Percentiles rank a stretch among this genome's conserved stretches.
Evolutionary conservation across 305 asterid genomes (phyloP).

Genomic region (Solanum chacoense): DNA sequence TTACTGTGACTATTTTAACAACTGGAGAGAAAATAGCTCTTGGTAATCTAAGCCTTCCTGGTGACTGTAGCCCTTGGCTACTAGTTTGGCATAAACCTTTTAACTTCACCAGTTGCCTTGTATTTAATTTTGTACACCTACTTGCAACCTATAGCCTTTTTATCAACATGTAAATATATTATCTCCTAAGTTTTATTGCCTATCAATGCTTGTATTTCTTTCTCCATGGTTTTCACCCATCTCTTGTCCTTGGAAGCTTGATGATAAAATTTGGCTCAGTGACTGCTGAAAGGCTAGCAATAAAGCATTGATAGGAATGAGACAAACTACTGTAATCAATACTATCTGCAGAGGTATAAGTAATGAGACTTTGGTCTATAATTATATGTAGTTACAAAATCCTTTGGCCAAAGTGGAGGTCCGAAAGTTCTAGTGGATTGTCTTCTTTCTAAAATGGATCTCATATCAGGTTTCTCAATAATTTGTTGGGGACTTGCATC

Average conservation of each 20-base stretch:
- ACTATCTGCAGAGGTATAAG: not conserved
- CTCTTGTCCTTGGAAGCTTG: not conserved
- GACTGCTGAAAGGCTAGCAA: not conserved
- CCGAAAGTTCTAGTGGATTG: not conserved
- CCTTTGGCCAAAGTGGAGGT: not conserved
- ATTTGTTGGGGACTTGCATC: no score
- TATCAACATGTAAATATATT: not conserved
- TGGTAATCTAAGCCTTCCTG: not conserved
- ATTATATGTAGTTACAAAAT: not conserved
- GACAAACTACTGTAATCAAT: not conserved
- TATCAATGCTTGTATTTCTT: not conserved
- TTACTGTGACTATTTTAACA: not conserved
- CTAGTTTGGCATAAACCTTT: not conserved
- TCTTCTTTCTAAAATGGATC: not conserved
- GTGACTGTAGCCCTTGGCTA: not conserved
- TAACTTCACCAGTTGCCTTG: not conserved
- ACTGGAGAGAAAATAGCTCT: not conserved
- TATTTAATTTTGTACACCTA: no score
- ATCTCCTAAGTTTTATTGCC: not conserved
- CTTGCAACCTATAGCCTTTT: not conserved
- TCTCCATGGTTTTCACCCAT: not conserved
- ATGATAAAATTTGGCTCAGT: not conserved
- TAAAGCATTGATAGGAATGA: not conserved
- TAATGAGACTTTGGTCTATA: not conserved
- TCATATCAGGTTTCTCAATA: no score